Conservation (phyloP, 2,329 filamentous ascomycete species). For the Calcarisporium arbuscula region DNA sequence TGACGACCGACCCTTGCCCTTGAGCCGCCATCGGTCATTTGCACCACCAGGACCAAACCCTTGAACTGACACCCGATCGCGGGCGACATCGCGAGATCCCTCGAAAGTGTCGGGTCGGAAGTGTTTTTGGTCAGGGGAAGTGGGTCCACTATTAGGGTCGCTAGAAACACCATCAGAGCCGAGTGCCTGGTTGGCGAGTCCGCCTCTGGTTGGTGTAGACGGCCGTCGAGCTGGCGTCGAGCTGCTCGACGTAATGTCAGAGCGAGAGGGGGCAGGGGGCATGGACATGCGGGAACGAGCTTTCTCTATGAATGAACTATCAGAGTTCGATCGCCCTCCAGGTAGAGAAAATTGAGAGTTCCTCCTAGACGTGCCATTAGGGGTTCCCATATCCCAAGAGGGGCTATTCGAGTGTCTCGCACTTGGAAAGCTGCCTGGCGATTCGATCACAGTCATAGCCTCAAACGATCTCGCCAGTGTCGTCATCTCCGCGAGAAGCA, state of each 20-base stretch:
- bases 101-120: slow-evolving; percentile 34
- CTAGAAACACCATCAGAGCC: slow-evolving; percentile 42
- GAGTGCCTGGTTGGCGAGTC: slow-evolving; percentile 40
- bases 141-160: slow-evolving; percentile 24
- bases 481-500: slow-evolving; percentile 70
- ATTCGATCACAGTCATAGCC: slow-evolving; percentile 68
- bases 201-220: slow-evolving; percentile 44
- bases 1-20: slow-evolving; percentile 71
- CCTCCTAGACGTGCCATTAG: slow-evolving; percentile 36
- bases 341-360: slow-evolving; percentile 49
- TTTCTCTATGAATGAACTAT: slow-evolving; percentile 49
- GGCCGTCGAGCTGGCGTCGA: slow-evolving; percentile 44
- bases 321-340: slow-evolving; percentile 46
- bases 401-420: slow-evolving; percentile 33
- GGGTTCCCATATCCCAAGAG: slow-evolving; percentile 33
- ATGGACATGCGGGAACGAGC: slow-evolving; percentile 71
- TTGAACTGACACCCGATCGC: slow-evolving; percentile 55
- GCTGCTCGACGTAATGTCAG: slow-evolving; percentile 34
- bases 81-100: slow-evolving; percentile 42
- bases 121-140: slow-evolving; percentile 35
- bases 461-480: slow-evolving; percentile 67
- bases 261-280: slow-evolving; percentile 55
- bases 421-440: slow-evolving; percentile 52
- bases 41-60: slow-evolving; percentile 68
- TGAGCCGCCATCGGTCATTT: slow-evolving; percentile 71